Conservation (phyloP, 495 filamentous ascomycete species). For the Cercophora samala region DNA sequence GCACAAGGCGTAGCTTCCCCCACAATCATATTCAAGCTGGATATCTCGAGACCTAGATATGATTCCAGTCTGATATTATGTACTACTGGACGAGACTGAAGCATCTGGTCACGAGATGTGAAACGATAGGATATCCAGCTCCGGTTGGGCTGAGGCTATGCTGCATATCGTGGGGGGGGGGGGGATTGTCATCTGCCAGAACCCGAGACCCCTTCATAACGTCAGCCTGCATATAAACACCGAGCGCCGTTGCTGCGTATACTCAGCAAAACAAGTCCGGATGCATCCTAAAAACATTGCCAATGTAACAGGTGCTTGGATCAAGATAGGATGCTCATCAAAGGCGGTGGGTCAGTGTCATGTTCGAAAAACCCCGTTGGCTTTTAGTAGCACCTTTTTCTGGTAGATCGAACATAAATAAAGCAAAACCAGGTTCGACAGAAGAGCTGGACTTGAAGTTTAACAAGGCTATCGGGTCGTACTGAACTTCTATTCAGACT, state of each 20-base stretch:
- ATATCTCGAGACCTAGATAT: neutral
- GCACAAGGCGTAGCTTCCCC: neutral
- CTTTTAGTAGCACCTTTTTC: no score
- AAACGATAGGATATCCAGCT: neutral
- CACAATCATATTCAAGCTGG: neutral
- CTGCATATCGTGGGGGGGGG: neutral
- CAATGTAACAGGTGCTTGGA: no score
- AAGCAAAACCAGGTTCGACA: no score
- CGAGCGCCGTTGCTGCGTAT: neutral
- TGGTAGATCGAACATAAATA: no score
- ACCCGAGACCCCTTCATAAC: slow-evolving; percentile 1
- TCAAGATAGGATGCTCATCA: no score
- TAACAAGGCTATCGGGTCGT: no score
- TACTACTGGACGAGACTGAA: neutral
- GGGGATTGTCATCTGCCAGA: slow-evolving; percentile 1
- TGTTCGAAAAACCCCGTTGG: no score
- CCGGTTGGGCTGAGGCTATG: neutral
- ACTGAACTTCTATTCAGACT: neutral
- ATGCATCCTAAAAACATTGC: no score
- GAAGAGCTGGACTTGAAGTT: no score
- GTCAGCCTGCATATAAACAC: slow-evolving; percentile 2
- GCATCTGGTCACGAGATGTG: neutral
- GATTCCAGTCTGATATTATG: neutral
- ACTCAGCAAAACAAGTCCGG: neutral
- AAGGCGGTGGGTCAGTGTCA: no score